Evolutionary conservation across 2,329 filamentous ascomycete species (phyloP).

Genomic region (Aciculosporium take): DNA sequence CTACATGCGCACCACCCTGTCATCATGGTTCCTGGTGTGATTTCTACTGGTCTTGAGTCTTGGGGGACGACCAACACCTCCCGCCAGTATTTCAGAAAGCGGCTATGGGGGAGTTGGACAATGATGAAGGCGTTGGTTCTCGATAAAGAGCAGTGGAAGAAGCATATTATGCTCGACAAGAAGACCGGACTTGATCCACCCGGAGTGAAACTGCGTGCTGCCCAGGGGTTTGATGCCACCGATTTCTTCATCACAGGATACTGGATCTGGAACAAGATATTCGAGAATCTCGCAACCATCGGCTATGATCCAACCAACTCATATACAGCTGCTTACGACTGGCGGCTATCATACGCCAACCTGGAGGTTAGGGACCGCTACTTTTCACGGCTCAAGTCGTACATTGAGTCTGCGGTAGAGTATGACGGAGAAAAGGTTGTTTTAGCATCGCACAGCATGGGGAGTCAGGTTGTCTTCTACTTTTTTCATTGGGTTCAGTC

Average conservation of each 20-base stretch:
- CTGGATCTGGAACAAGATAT: slow-evolving; percentile 99
- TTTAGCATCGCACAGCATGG: slow-evolving; percentile 91
- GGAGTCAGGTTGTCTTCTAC: slow-evolving; percentile 83
- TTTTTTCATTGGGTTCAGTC: slow-evolving; percentile 71
- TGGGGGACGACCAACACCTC: slow-evolving; percentile 85
- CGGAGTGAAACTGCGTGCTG: slow-evolving; percentile 76
- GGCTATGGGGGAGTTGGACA: slow-evolving; percentile 94
- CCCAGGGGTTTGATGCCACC: slow-evolving; percentile 92
- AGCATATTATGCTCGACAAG: slow-evolving; percentile 92
- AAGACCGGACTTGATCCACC: slow-evolving; percentile 81
- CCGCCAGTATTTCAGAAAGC: slow-evolving; percentile 81
- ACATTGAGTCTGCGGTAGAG: slow-evolving; percentile 73
- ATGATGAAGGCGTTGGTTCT: slow-evolving; percentile 95
- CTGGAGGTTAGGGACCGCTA: slow-evolving; percentile 86
- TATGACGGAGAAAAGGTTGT: slow-evolving; percentile 67
- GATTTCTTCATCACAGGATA: slow-evolving; percentile 89
- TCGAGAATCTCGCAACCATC: slow-evolving; percentile 90
- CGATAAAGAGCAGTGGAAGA: slow-evolving; percentile 91
- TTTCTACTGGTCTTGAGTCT: slow-evolving; percentile 90
- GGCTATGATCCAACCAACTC: slow-evolving; percentile 81
- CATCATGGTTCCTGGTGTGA: slow-evolving; percentile 95
- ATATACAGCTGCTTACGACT: slow-evolving; percentile 67
- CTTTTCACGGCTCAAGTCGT: slow-evolving; percentile 76
- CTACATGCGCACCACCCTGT: slow-evolving; percentile 72
- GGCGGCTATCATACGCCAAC: slow-evolving; percentile 81